Percentiles rank a stretch among this genome's conserved stretches.
Evolutionary conservation across 352 stramenopile genomes (phyloP).

Genomic region (Poterioochromonas sp.): DNA sequence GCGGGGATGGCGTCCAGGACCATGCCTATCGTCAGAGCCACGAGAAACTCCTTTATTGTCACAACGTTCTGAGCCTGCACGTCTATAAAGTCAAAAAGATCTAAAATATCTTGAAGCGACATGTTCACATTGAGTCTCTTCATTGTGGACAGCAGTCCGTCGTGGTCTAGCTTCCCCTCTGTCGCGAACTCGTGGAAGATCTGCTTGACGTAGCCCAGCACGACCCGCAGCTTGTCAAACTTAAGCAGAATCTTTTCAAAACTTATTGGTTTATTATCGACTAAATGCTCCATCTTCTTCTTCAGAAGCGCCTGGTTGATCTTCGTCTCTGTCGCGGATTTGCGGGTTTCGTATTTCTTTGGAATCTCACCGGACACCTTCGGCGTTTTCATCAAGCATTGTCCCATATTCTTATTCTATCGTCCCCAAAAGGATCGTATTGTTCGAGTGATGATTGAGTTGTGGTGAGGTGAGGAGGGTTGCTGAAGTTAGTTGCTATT

Average conservation of each 20-base stretch:
- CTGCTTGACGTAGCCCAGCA: slow-evolving; percentile 13
- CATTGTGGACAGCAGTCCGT: slow-evolving; percentile 24
- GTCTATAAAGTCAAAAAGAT: slow-evolving; percentile 35
- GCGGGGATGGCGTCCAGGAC: slow-evolving; percentile 30
- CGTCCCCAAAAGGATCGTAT: too few species aligned
- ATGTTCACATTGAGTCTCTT: slow-evolving; percentile 23
- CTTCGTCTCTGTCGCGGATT: slow-evolving; percentile 21
- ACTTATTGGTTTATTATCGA: slow-evolving; percentile 2
- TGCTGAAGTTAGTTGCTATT: too few species aligned
- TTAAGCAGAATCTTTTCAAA: slow-evolving; percentile 33
- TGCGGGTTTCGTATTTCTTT: not conserved
- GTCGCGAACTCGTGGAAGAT: slow-evolving; percentile 30
- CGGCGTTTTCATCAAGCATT: too few species aligned
- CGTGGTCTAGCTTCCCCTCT: not conserved
- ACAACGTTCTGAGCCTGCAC: not conserved
- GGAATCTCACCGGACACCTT: not conserved
- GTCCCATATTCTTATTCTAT: too few species aligned
- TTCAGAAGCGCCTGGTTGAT: slow-evolving; percentile 31
- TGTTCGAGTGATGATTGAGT: too few species aligned
- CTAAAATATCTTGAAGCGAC: slow-evolving; percentile 12
- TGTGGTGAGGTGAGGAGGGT: too few species aligned
- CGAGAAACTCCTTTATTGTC: slow-evolving; percentile 30
- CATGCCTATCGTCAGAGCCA: slow-evolving; percentile 25
- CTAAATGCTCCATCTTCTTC: slow-evolving; percentile 26
- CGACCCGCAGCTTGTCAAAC: slow-evolving; percentile 32